Base-by-base conservation (phyloP, 1,284 basidiomycete species). In the Cystobasidium pallidum region DNA sequence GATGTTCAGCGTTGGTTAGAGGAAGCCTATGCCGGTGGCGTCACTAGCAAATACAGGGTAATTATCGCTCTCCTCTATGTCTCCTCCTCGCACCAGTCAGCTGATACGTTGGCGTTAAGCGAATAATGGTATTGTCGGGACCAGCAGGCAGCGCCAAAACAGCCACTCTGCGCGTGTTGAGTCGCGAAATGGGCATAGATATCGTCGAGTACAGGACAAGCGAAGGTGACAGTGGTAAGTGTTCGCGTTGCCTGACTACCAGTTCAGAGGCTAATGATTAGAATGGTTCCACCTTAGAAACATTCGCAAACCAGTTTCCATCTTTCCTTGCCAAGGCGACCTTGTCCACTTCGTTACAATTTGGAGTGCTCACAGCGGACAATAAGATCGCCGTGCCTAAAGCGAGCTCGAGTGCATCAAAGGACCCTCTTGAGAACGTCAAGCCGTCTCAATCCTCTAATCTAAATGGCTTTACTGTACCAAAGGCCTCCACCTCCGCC, bases 111-210 rank as follows among this genome's bases (percentile, higher is more conserved):
- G 49, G 8, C 41, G n/a, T 24, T n/a, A n/a, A 87, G 86, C 74
- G 73, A 45, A 86, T 99, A 26, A 85, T 98, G 1, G 87, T 88
- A 0, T 82, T 99, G 8, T 91, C 91, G 1, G 95, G 96, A 1
- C 92, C 92, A 0, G 89, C 94, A 8, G 96, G 95, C 0, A 87
- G 88, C 0, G 95, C 88, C 0, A 99, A 99, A 83, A 95, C 94
- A 0, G 86, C 92, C 0, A 92, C 92, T 0, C 76, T 98, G 0
- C 86, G 86, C 13, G 85, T 94, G 0, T 82, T 99, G 7, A 85
- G 91, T 0, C 81, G 83, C 26, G 90, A 95, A 77, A 82, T 96
- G 73, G 86, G 85, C 2, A 87, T 91, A 62, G 90, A 94, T 51
- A 84, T 97, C 24, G 79, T 92, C 34, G 95, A 99, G 80, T 98